Conservation (phyloP, 768 basidiomycete genomes). For the Tylopilus intermedius region DNA sequence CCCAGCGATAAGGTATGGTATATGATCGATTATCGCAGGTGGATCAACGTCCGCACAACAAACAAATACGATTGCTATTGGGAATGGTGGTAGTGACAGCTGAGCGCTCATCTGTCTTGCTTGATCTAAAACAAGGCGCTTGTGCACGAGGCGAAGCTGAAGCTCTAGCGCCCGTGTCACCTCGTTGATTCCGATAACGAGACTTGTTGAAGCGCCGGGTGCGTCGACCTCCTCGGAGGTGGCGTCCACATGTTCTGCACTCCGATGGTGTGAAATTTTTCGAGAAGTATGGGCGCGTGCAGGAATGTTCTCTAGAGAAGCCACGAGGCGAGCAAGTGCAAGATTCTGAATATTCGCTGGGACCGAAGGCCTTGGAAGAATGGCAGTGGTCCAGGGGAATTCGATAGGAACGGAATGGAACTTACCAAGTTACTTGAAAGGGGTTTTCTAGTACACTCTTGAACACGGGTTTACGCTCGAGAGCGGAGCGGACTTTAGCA, state of each 20-base stretch:
- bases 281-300: slow-evolving; percentile 28
- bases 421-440: slow-evolving; percentile 63
- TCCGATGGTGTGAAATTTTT: slow-evolving; percentile 2
- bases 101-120: not conserved
- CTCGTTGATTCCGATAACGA: slow-evolving; percentile 70
- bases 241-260: slow-evolving; percentile 28
- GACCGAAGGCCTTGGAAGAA: slow-evolving; percentile 51
- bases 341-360: slow-evolving; percentile 59
- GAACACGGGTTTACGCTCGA: slow-evolving; percentile 61
- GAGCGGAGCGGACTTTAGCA: slow-evolving; percentile 38
- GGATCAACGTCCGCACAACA: slow-evolving; percentile 77
- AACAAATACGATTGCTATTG: slow-evolving; percentile 49
- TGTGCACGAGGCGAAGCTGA: slow-evolving; percentile 38
- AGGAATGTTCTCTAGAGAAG: slow-evolving; percentile 47
- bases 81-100: slow-evolving; percentile 3
- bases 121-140: slow-evolving; percentile 5
- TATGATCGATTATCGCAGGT: slow-evolving; percentile 62
- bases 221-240: slow-evolving; percentile 1
- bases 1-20: slow-evolving; percentile 72
- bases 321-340: slow-evolving; percentile 47
- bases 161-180: slow-evolving; percentile 71
- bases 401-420: slow-evolving; percentile 6
- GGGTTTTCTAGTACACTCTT: slow-evolving; percentile 72
- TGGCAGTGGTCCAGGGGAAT: not conserved
- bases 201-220: slow-evolving; percentile 28